Evolutionary conservation across 1,139 yeast species (phyloP).

Genomic region (Yamadazyma blattariae): DNA sequence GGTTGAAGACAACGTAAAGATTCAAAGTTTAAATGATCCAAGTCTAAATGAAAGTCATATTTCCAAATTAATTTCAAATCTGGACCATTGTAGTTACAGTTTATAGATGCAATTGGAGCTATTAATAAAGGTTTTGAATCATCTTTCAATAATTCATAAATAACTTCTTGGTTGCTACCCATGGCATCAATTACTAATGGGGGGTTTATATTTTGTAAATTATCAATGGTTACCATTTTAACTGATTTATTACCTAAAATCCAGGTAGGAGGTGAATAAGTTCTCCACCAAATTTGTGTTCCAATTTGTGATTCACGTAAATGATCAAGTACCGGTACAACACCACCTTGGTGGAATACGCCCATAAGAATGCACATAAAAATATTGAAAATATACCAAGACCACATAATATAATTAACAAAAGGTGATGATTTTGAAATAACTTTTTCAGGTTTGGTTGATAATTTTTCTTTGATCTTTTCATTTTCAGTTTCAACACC

Average conservation of each 20-base stretch:
- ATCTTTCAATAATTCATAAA: slow-evolving; percentile 5
- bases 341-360: slow-evolving; percentile 84
- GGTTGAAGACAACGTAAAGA: slow-evolving; percentile 48
- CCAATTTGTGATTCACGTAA: slow-evolving; percentile 15
- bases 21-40: slow-evolving; percentile 64
- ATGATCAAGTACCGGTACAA: slow-evolving; percentile 58
- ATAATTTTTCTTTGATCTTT: slow-evolving; percentile 9
- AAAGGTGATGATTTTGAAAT: slow-evolving; percentile 10
- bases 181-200: slow-evolving; percentile 45
- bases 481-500: slow-evolving; percentile 3
- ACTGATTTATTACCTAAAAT: slow-evolving; percentile 46
- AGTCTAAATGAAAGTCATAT: slow-evolving; percentile 51
- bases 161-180: slow-evolving; percentile 43
- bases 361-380: slow-evolving; percentile 70
- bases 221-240: slow-evolving; percentile 18
- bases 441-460: slow-evolving; percentile 12
- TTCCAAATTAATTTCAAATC: slow-evolving; percentile 37
- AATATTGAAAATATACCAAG: slow-evolving; percentile 69
- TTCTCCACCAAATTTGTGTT: slow-evolving; percentile 81
- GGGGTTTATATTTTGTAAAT: slow-evolving; percentile 9
- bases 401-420: slow-evolving; percentile 22
- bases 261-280: slow-evolving; percentile 94
- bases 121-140: slow-evolving; percentile 36
- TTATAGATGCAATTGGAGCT: slow-evolving; percentile 50
- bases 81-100: slow-evolving; percentile 10